Evolutionary conservation across 805 yeast genomes (phyloP).

Genomic region (Metschnikowia lachancei): DNA sequence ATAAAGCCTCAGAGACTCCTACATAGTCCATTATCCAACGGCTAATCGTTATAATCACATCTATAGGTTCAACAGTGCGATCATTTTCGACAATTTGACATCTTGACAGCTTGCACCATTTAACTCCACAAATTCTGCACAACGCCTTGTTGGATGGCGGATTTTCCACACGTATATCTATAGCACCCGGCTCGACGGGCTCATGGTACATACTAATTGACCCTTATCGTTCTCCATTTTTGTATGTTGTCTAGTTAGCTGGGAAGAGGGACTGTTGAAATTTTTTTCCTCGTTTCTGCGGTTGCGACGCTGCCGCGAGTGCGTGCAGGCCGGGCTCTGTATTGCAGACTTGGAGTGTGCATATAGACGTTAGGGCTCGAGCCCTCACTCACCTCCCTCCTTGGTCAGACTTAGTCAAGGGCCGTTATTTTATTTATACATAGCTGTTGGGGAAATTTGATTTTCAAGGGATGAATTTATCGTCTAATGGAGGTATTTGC

Average conservation of each 20-base stretch:
- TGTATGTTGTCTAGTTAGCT: conserved; percentile 37
- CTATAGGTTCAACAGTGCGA: too few species aligned
- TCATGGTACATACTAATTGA: conserved; percentile 82
- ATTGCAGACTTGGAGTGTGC: not conserved
- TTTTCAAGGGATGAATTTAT: too few species aligned
- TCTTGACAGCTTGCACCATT: not conserved
- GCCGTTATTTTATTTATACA: too few species aligned
- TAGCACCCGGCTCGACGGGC: not conserved
- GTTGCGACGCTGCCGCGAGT: conserved; percentile 9
- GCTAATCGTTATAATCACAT: too few species aligned
- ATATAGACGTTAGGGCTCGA: conserved; percentile 13
- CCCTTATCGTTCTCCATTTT: conserved; percentile 99
- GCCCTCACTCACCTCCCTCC: conserved; percentile 13
- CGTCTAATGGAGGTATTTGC: too few species aligned
- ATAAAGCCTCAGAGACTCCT: too few species aligned
- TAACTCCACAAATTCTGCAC: not conserved
- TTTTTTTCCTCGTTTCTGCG: conserved; percentile 14
- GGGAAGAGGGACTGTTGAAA: conserved; percentile 15
- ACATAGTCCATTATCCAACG: too few species aligned
- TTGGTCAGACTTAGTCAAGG: too few species aligned
- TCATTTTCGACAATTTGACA: too few species aligned
- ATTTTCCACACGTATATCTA: too few species aligned
- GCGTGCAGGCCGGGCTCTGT: conserved; percentile 9
- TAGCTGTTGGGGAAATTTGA: too few species aligned
- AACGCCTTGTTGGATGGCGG: too few species aligned